Percentiles rank a stretch among this genome's conserved stretches.
phyloP scores from a whole-genome alignment of 2,329 filamentous ascomycete species.

The Bipolaris victoriae region DNA sequence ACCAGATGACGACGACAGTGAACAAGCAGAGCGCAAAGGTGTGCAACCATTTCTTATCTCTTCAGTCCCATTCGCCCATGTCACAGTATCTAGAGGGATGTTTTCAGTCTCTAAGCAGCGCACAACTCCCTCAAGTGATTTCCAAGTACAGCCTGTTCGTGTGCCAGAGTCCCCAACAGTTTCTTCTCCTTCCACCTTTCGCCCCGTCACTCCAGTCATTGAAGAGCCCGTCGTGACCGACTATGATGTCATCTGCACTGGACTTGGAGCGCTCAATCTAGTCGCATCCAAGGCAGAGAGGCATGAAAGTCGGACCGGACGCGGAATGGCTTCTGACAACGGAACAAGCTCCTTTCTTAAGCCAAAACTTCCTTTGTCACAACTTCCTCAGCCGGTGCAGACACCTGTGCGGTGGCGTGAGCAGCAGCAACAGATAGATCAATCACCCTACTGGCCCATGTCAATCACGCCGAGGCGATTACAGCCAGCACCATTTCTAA shows the following conservation, averaged over 20 bases:
- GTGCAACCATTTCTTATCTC: constrained; percentile 51
- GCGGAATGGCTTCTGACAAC: constrained; percentile 39
- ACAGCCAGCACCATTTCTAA: constrained; percentile 65
- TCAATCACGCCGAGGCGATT: constrained; percentile 31
- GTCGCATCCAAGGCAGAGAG: constrained; percentile 27
- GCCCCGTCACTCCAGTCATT: constrained; percentile 31
- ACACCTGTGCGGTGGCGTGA: constrained; percentile 27
- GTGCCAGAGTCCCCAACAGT: constrained; percentile 26
- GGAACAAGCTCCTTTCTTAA: constrained; percentile 32
- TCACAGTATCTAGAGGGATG: constrained; percentile 41
- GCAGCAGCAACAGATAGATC: constrained; percentile 19
- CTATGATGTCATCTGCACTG: constrained; percentile 34
- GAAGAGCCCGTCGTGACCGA: constrained; percentile 41
- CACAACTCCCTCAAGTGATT: constrained; percentile 24
- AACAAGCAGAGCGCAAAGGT: constrained; percentile 54
- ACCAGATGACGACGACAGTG: constrained; percentile 50
- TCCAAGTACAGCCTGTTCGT: constrained; percentile 22
- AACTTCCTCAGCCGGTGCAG: constrained; percentile 34
- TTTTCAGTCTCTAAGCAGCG: constrained; percentile 27
- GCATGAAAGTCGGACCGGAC: constrained; percentile 29
- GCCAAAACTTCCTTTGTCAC: constrained; percentile 25
- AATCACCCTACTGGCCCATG: constrained; percentile 22
- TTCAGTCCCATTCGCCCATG: constrained; percentile 36
- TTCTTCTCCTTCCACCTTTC: constrained; percentile 34
- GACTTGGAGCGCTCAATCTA: constrained; percentile 36